phyloP scores from a whole-genome alignment of 2,329 filamentous ascomycete genomes.

The Pestalotiopsis sp. region DNA sequence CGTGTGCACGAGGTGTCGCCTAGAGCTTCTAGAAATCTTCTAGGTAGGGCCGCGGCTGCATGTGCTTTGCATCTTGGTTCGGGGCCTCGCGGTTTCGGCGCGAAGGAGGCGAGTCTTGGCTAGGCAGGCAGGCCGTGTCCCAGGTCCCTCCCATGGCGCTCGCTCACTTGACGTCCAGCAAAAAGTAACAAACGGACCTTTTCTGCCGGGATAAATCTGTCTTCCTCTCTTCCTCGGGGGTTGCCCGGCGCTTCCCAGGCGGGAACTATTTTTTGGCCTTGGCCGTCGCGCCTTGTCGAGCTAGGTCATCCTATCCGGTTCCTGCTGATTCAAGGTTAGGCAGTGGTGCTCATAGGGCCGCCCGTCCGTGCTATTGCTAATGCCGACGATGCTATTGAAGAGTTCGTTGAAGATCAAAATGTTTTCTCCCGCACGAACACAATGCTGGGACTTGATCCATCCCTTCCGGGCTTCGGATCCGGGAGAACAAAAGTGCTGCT shows the following conservation, averaged over 20 bases:
- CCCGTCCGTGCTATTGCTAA: neutral
- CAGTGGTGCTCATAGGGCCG: neutral
- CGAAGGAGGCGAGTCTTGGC: neutral
- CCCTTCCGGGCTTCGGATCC: neutral
- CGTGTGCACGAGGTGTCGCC: neutral
- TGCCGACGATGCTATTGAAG: neutral
- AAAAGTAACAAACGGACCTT: neutral
- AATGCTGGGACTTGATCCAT: neutral
- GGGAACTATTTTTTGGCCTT: constrained; percentile 6
- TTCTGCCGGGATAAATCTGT: neutral
- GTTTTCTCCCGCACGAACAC: neutral
- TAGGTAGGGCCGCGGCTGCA: neutral
- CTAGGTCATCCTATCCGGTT: neutral
- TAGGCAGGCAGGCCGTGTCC: neutral
- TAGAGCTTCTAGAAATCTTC: constrained; percentile 2
- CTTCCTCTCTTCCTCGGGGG: neutral
- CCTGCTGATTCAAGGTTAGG: neutral
- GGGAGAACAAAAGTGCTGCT: neutral
- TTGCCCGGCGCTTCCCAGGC: neutral
- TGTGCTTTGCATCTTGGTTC: neutral
- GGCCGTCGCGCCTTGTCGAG: neutral
- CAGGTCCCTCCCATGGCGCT: no score
- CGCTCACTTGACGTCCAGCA: neutral
- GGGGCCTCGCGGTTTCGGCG: neutral
- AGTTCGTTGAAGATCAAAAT: neutral